Percentiles rank a stretch among this genome's conserved stretches.
These are phyloP conservation scores for Stentor coeruleus DNA, from an alignment of 73 alveolate species.

Conservation along the genomic window DNA sequence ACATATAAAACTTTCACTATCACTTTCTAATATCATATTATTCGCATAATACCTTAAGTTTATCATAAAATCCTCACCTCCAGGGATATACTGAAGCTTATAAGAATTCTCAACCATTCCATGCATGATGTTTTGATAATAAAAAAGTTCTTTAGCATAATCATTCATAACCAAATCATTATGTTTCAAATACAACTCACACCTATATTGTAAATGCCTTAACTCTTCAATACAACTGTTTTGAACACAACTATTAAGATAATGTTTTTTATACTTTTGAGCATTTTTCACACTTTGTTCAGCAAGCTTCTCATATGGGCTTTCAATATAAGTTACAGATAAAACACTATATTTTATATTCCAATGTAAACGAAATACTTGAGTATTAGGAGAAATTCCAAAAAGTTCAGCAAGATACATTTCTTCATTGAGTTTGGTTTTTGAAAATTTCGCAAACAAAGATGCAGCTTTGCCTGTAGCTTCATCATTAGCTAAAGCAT, in stretches of 20 bases:
- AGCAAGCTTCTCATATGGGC: not conserved
- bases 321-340: conserved; percentile 11
- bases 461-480: not conserved
- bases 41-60: not conserved
- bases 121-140: not conserved
- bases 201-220: not conserved
- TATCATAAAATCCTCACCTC: not conserved
- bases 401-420: not conserved
- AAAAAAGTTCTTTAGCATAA: not conserved
- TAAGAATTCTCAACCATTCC: not conserved
- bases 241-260: not conserved
- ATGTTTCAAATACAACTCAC: not conserved
- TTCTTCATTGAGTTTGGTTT: conserved; percentile 10
- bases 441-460: not conserved
- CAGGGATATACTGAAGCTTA: conserved; percentile 7
- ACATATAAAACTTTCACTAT: conserved; percentile 1
- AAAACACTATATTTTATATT: not conserved
- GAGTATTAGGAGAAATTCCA: not conserved
- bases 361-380: conserved; percentile 14
- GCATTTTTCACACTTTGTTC: not conserved
- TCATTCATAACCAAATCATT: not conserved
- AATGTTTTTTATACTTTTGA: not conserved
- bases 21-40: not conserved
- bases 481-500: conserved; percentile 14
- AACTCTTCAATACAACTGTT: not conserved